These are phyloP conservation scores for Breynia disticha DNA, from an alignment of 441 rosid genomes.

Conservation along the genomic window DNA sequence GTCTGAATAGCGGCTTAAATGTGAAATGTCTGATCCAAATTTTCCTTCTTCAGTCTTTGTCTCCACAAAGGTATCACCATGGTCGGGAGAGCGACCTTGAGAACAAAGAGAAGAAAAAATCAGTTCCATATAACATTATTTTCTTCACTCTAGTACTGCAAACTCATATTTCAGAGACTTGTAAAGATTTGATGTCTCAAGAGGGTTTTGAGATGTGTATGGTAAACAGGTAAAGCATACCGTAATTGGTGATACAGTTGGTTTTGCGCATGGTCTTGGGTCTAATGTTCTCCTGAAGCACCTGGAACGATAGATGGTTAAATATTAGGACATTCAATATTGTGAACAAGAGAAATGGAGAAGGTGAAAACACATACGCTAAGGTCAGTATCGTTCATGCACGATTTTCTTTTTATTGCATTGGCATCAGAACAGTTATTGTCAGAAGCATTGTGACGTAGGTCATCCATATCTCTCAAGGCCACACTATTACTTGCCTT, in stretches of 20 bases:
- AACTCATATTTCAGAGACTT: too few relatives aligned
- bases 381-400: slow-evolving; percentile 21
- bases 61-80: slow-evolving; percentile 20
- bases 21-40: slow-evolving; percentile 76
- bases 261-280: slow-evolving; percentile 32
- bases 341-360: neutral
- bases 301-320: slow-evolving; percentile 12
- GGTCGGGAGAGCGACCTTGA: neutral
- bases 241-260: slow-evolving; percentile 23
- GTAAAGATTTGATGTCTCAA: too few relatives aligned
- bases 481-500: slow-evolving; percentile 15
- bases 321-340: neutral
- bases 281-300: slow-evolving; percentile 47
- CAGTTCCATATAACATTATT: neutral
- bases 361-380: slow-evolving; percentile 26
- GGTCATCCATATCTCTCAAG: slow-evolving; percentile 17
- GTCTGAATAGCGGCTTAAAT: slow-evolving; percentile 46
- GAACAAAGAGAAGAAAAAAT: neutral
- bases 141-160: neutral
- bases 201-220: too few relatives aligned
- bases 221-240: slow-evolving; percentile 8
- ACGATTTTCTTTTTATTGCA: slow-evolving; percentile 49
- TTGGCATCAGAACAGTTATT: slow-evolving; percentile 17
- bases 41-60: slow-evolving; percentile 29
- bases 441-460: slow-evolving; percentile 14